Conservation (phyloP, 139 green algal species). For the Mesotaenium endlicherianum region DNA sequence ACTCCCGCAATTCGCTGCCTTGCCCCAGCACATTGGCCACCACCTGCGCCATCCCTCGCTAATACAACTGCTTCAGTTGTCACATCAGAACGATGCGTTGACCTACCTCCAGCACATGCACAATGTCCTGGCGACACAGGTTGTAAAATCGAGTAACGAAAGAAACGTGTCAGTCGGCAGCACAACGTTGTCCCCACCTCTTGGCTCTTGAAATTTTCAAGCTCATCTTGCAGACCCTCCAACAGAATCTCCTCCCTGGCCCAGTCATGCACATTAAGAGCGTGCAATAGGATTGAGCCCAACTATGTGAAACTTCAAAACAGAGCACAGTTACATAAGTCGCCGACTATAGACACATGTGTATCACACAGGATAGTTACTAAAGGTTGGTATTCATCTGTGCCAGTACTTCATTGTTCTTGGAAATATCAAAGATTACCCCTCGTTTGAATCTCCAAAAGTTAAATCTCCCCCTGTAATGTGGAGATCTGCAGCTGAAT, state of each 20-base stretch:
- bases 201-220: slow-evolving; percentile 36
- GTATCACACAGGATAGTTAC: background rate
- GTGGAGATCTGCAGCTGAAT: background rate
- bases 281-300: background rate
- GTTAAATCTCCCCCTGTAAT: slow-evolving; percentile 29
- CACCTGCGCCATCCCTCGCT: slow-evolving; percentile 22
- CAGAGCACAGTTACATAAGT: background rate
- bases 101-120: background rate
- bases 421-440: slow-evolving; percentile 5
- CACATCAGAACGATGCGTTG: background rate
- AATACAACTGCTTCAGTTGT: background rate
- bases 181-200: slow-evolving; percentile 25
- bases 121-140: background rate
- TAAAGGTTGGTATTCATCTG: background rate
- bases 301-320: background rate
- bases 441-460: slow-evolving; percentile 14
- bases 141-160: background rate
- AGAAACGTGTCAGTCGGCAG: background rate
- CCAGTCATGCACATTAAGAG: background rate
- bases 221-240: slow-evolving; percentile 42
- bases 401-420: background rate
- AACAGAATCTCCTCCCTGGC: slow-evolving; percentile 47
- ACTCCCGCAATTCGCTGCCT: slow-evolving; percentile 67
- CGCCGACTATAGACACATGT: background rate
- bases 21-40: slow-evolving; percentile 43